Conservation (phyloP, 2,329 filamentous ascomycete species). For the Diaporthe batatas region DNA sequence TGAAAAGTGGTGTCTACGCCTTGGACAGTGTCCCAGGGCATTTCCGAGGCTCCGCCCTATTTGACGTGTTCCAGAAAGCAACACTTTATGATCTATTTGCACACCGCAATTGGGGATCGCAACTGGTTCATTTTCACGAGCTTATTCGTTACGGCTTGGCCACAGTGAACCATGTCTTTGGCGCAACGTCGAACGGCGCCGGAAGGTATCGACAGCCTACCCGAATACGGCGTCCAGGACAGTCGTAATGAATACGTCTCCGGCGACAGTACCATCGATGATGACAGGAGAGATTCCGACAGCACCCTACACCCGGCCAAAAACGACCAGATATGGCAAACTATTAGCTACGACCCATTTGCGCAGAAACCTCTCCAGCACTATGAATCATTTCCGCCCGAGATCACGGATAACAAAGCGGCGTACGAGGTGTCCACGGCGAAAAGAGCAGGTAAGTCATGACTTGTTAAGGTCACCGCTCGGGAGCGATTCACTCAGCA, state of each 20-base stretch:
- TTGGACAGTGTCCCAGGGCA: background rate
- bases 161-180: constrained; percentile 32
- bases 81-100: background rate
- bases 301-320: constrained; percentile 11
- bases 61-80: background rate
- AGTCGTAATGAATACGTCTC: background rate
- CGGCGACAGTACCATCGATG: background rate
- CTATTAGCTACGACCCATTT: constrained; percentile 40
- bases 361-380: constrained; percentile 25
- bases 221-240: background rate
- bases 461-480: too few relatives aligned
- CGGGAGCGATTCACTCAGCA: too few relatives aligned
- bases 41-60: background rate
- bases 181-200: constrained; percentile 41
- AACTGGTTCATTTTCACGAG: background rate
- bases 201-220: constrained; percentile 33
- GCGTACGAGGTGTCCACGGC: constrained; percentile 50
- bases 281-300: background rate
- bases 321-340: constrained; percentile 38
- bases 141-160: background rate
- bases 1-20: background rate
- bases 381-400: constrained; percentile 33
- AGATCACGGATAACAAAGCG: constrained; percentile 42
- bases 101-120: too few relatives aligned
- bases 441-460: constrained; percentile 49